Evolutionary conservation across 2,329 filamentous ascomycete genomes (phyloP).

Genomic region (Penicillium sp.): DNA sequence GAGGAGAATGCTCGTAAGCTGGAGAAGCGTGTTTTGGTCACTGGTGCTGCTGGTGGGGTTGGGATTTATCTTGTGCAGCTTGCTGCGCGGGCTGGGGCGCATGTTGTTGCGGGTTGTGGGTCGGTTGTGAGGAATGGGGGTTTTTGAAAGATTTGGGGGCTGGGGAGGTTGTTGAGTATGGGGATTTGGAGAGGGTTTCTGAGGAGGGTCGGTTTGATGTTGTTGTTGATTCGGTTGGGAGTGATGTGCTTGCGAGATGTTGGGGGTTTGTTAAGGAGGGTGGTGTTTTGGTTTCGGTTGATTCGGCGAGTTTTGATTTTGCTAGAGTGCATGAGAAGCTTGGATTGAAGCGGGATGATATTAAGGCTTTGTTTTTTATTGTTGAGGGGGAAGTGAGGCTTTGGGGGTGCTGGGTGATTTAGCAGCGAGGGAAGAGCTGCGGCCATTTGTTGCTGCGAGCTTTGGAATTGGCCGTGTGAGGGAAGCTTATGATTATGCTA

Average conservation of each 20-base stretch:
- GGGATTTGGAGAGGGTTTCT: conserved; percentile 1
- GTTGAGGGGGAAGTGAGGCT: conserved; percentile 11
- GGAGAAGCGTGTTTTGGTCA: conserved; percentile 32
- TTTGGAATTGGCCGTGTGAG: conserved; percentile 17
- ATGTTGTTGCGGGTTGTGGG: conserved; percentile 38
- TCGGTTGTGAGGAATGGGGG: conserved; percentile 36
- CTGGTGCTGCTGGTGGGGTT: conserved; percentile 40
- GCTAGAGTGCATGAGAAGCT: conserved; percentile 23
- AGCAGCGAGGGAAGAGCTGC: conserved; percentile 13
- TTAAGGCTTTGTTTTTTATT: conserved; percentile 28
- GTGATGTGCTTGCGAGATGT: conserved; percentile 19
- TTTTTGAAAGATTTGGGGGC: conserved; percentile 39
- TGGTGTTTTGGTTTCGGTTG: conserved; percentile 29
- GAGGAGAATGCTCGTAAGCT: neutral
- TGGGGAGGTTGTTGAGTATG: conserved; percentile 42
- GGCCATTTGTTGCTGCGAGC: conserved; percentile 20
- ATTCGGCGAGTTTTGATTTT: conserved; percentile 31
- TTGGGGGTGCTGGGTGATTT: conserved; percentile 16
- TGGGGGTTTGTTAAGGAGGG: conserved; percentile 22
- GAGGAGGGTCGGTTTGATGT: conserved; percentile 19
- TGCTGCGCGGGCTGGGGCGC: conserved; percentile 31
- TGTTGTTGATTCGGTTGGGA: conserved; percentile 31
- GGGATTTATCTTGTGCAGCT: conserved; percentile 43
- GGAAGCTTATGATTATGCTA: conserved; percentile 25
- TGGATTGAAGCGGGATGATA: conserved; percentile 16